Base-by-base conservation (phyloP, 306 rosid species). In the Sophora flavescens region DNA sequence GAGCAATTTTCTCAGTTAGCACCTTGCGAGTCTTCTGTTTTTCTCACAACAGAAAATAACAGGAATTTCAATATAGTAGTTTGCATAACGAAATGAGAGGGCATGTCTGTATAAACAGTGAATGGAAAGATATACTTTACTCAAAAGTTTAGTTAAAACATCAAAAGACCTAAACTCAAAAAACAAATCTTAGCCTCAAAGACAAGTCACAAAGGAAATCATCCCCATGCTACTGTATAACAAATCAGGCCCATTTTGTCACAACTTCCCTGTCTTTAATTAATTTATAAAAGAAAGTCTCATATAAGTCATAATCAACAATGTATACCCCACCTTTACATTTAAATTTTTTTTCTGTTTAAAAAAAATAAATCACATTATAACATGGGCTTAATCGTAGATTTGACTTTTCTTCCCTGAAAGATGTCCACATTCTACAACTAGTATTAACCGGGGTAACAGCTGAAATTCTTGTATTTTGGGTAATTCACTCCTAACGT, bases 1-100 rank as follows among this genome's bases (percentile, higher is more conserved):
- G 86, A 12, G 85, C 86, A 61, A 89, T 87, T 83, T 89, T 89
- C 76, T 87, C 88, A 5, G 76, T 63, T 15, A 89, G 77, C 75
- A 70, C 76, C 76, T 77, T 82, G 62, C 91, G 93, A 14, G 91
- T 85, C 74, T 47, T 89, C 88, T 89, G 84, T 76, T 63, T 13
- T 38, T 48, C 50, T 51, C 72, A 80, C 57, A 75, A 16, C 63
- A 77, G 12, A 28, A n/a, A 68, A 30, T 30, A 32, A 79, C 45
- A 79, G 0, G 52, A 76, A 63, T 47, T 47, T 18, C 74, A 72
- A n/a, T 54, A 4, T 10, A 18, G 26, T 36, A 28, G 71, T 45
- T 54, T 50, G 42, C 6, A 70, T 1, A 68, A 58, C 66, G n/a
- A 64, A 65, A 63, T 51, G 66, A 63, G 26, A 39, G 17, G 15